Evolutionary conservation across 345 rosid species (phyloP).

Genomic region (Cardiospermum halicacabum): DNA sequence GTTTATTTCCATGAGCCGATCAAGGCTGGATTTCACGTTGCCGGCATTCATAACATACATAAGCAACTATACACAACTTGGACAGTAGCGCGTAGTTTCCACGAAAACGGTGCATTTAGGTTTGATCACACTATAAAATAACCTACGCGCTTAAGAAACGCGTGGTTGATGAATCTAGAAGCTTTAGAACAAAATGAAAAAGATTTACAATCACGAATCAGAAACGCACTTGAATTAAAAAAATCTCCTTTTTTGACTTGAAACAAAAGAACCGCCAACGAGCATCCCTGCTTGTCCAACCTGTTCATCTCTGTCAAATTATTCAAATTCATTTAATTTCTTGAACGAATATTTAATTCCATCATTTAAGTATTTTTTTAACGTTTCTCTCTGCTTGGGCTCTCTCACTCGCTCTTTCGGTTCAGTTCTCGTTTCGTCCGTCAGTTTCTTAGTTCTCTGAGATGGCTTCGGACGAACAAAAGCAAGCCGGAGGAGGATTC

Average conservation of each 20-base stretch:
- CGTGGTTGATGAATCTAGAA: constrained; percentile 5
- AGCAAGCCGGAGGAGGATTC: constrained; percentile 59
- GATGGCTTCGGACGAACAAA: constrained; percentile 78
- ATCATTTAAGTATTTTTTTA: too few species aligned
- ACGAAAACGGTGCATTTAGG: background rate
- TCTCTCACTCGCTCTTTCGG: background rate
- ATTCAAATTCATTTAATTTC: constrained; percentile 2
- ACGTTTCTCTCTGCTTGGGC: background rate
- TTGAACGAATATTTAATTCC: background rate
- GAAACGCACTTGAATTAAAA: background rate
- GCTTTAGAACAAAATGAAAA: background rate
- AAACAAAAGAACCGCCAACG: constrained; percentile 35
- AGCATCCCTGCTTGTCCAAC: constrained; percentile 23
- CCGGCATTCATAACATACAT: background rate
- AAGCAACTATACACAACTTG: background rate
- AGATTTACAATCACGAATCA: background rate
- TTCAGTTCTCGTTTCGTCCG: background rate
- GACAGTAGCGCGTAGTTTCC: constrained; percentile 1
- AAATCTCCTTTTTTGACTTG: constrained; percentile 3
- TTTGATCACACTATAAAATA: background rate
- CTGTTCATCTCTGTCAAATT: constrained; percentile 19
- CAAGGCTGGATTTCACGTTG: background rate
- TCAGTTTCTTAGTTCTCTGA: background rate
- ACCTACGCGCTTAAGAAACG: constrained; percentile 3
- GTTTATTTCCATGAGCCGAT: background rate